Evolutionary conservation across 352 stramenopile genomes (phyloP).

Genomic region (Blastocystis sp.): DNA sequence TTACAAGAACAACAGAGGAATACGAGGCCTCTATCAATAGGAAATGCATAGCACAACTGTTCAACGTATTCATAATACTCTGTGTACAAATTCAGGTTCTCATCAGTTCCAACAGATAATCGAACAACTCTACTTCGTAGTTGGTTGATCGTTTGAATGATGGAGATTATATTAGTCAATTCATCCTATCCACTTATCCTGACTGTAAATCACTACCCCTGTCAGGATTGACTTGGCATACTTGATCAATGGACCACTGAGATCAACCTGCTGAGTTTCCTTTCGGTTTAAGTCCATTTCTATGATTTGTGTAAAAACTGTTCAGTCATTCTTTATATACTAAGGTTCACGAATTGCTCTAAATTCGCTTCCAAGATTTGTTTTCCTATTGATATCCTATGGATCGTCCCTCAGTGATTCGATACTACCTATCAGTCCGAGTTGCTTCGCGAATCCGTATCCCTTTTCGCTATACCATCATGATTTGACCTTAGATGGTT

Average conservation of each 20-base stretch:
- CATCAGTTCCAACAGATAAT: background rate
- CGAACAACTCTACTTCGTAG: background rate
- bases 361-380: background rate
- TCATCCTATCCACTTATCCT: background rate
- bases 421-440: too few species aligned
- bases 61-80: conserved; percentile 37
- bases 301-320: background rate
- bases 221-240: background rate
- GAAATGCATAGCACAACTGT: conserved; percentile 19
- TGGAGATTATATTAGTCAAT: background rate
- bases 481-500: background rate
- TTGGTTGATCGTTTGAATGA: background rate
- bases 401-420: too few species aligned
- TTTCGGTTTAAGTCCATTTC: conserved; percentile 18
- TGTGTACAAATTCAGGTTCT: background rate
- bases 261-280: background rate
- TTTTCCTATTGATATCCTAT: background rate
- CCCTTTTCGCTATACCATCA: background rate
- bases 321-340: too few species aligned
- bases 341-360: background rate
- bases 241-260: background rate
- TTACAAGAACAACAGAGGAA: background rate
- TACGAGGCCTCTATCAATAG: background rate
- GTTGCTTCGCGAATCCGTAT: background rate
- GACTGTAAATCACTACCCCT: background rate